Evolutionary conservation across 2,329 filamentous ascomycete genomes (phyloP).

Genomic region (Plenodomus biglobosus): DNA sequence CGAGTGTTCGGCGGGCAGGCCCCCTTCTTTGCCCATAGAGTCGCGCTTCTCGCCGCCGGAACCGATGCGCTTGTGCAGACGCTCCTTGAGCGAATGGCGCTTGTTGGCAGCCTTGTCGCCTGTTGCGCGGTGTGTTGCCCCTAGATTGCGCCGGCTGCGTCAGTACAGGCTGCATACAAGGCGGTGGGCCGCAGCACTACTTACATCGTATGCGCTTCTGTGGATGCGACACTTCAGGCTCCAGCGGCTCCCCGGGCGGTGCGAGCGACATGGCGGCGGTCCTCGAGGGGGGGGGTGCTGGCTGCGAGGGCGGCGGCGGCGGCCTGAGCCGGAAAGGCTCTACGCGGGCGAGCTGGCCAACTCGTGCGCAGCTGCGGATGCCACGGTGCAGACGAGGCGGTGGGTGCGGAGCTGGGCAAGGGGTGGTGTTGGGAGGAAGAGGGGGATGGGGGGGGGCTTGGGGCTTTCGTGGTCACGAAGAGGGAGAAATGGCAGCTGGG

Average conservation of each 20-base stretch:
- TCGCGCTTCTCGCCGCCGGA: slow-evolving; percentile 66
- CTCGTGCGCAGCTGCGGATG: slow-evolving; percentile 17
- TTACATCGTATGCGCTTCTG: slow-evolving; percentile 76
- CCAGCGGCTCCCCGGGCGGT: slow-evolving; percentile 33
- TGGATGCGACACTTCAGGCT: slow-evolving; percentile 59
- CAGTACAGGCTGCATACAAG: slow-evolving; percentile 4
- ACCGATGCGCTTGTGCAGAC: slow-evolving; percentile 64
- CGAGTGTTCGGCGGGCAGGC: slow-evolving; percentile 47
- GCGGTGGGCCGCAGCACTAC: slow-evolving; percentile 3
- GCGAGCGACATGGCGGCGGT: slow-evolving; percentile 19
- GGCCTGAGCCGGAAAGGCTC: slow-evolving; percentile 45
- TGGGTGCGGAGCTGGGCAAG: slow-evolving; percentile 7
- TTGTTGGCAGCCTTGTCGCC: slow-evolving; percentile 76
- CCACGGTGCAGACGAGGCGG: slow-evolving; percentile 5
- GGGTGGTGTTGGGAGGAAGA: neutral
- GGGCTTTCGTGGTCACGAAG: too few species aligned
- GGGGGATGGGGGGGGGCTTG: slow-evolving; percentile 2
- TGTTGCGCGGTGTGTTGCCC: slow-evolving; percentile 89
- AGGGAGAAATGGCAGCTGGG: slow-evolving; percentile 17
- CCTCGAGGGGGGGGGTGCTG: slow-evolving; percentile 27
- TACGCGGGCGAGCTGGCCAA: slow-evolving; percentile 35
- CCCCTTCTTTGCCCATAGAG: slow-evolving; percentile 44
- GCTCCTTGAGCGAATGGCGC: slow-evolving; percentile 77
- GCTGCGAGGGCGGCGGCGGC: slow-evolving; percentile 27
- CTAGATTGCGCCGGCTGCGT: slow-evolving; percentile 4